A percentile compares a stretch with the other conserved stretches of the same genome.
Conservation (phyloP, 139 green algal genomes). For the Limnomonas spitsbergensis region DNA sequence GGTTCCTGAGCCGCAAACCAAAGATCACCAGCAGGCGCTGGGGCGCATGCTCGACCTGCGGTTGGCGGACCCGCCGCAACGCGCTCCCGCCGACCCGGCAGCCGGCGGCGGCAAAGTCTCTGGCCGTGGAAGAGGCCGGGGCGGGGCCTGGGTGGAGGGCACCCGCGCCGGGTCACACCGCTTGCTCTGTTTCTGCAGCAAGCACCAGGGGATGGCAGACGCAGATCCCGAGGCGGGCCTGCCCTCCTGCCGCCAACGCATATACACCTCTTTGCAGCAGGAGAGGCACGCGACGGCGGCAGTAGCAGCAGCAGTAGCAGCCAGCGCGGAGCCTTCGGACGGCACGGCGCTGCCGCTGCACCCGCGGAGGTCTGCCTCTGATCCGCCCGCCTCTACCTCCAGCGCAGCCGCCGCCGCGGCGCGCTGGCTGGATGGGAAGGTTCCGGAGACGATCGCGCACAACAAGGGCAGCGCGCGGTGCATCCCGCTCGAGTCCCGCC, state of each 20-base stretch:
- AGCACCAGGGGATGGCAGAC: neutral
- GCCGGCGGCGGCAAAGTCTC: too few species aligned
- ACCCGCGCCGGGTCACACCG: conserved; percentile 5
- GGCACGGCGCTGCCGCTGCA: neutral
- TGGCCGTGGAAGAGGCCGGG: neutral
- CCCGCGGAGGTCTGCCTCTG: neutral
- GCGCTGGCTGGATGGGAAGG: too few species aligned
- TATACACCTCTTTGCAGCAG: neutral
- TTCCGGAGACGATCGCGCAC: conserved; percentile 10
- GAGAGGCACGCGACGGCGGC: neutral
- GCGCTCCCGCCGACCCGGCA: too few species aligned
- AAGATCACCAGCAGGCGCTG: too few species aligned
- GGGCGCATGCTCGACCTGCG: too few species aligned
- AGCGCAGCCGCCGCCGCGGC: too few species aligned
- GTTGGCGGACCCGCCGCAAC: too few species aligned
- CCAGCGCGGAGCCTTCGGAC: too few species aligned
- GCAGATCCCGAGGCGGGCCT: neutral
- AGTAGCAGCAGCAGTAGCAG: neutral
- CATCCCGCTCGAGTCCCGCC: neutral
- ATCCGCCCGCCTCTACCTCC: too few species aligned
- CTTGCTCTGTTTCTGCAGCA: conserved; percentile 10
- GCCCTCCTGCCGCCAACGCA: neutral
- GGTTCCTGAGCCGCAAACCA: too few species aligned
- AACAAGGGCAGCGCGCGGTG: neutral
- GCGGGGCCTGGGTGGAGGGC: conserved; percentile 7